Conservation (phyloP, 139 green algal species). For the Chlorella sorokiniana region DNA sequence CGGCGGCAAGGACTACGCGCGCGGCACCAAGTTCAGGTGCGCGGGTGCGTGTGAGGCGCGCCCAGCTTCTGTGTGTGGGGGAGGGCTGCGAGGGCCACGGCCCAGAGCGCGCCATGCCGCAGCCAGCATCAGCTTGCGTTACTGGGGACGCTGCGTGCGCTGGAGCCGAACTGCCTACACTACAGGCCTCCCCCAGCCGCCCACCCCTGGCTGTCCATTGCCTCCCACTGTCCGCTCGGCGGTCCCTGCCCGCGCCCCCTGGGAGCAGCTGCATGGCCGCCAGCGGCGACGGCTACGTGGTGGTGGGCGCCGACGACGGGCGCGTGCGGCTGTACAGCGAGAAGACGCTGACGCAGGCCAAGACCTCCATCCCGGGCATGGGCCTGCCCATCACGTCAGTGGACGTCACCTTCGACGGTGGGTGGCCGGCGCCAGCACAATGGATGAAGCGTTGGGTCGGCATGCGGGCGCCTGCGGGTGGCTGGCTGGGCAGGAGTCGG, state of each 20-base stretch:
- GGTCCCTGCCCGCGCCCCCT: background rate
- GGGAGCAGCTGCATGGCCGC: slow-evolving; percentile 74
- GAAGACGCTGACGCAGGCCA: slow-evolving; percentile 78
- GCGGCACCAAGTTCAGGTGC: slow-evolving; percentile 85
- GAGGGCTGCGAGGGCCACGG: no score
- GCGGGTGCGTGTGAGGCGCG: slow-evolving; percentile 66
- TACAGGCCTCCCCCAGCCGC: no score
- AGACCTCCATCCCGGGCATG: slow-evolving; percentile 89
- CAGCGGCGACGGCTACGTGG: slow-evolving; percentile 85
- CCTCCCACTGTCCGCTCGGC: no score
- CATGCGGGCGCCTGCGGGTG: no score
- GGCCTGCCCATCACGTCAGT: slow-evolving; percentile 88
- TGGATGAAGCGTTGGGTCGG: background rate
- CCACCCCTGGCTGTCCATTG: no score
- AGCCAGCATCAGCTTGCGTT: no score
- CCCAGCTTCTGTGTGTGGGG: background rate
- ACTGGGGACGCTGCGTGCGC: no score
- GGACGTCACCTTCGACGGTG: slow-evolving; percentile 91
- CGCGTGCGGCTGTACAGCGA: slow-evolving; percentile 90
- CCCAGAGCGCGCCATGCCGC: no score
- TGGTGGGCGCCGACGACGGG: slow-evolving; percentile 86
- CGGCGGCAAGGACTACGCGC: slow-evolving; percentile 89
- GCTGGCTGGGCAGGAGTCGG: no score
- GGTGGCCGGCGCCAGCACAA: background rate
- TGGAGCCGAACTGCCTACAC: no score